Evolutionary conservation across 108 stramenopile species (phyloP), one percentile per base, ranked within the genome.

Genomic region (Nannochloropsis oceanica): DNA sequence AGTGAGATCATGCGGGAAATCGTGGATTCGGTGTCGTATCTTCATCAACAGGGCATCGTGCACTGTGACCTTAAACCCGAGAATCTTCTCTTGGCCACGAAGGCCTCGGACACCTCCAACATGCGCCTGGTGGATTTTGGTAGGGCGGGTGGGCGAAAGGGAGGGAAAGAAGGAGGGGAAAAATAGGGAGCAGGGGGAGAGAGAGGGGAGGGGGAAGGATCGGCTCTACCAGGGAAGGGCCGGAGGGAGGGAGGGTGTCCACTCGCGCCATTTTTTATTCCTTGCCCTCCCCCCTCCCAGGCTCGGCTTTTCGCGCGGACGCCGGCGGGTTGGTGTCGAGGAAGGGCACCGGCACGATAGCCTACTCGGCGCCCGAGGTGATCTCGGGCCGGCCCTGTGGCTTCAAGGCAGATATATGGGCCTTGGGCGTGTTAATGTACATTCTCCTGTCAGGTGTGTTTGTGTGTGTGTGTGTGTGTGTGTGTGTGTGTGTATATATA

Each of bases 11-110:
- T 89, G 79, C 80, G 85, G 42, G 84, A 89, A 27, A 46, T 85
- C n/a, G 80, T 85, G 12, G 83, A 80, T 20, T 85, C 88, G 13
- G 26, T 89, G 26, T 43, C 82, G 82, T 83, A 83, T 81, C 73
- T 89, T 11, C 88, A 89, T 82, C 82, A 80, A 20, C 43, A 34
- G 2, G 83, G 85, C 27, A 89, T 89, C 80, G 81, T 85, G 18
- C 88, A 89, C 85, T 80, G 82, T 42, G 88, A 89, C 85, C 43
- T 89, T 11, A 89, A 89, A 27, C 88, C 88, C 26, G 88, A 89
- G 85, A 89, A 89, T 79, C 44, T 89, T 9, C 82, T 89, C 20
- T 44, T 89, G 26, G 43, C 44, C 14, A 25, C 13, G 22, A 44
- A 81, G 86, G 82, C 34, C 27, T 25, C 44, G 14, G 86, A 24